Percentiles rank a stretch among this genome's conserved stretches.
Evolutionary conservation across 1,284 basidiomycete genomes (phyloP).

Genomic region (Erythrobasidium hasegawianum): DNA sequence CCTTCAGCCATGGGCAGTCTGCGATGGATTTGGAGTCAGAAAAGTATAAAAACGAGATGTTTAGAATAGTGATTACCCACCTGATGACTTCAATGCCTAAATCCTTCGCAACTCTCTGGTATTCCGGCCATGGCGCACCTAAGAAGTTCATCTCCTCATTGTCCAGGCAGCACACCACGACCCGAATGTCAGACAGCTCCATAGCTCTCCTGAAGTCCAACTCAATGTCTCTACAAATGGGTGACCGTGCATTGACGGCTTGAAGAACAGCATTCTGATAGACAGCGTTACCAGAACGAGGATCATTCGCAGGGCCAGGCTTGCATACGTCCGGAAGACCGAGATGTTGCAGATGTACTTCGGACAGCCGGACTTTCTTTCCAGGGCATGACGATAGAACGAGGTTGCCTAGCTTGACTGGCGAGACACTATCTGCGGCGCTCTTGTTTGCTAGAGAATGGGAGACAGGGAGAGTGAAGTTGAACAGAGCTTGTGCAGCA

Average conservation of each 20-base stretch:
- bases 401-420: constrained; percentile 69
- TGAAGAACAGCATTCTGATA: background rate
- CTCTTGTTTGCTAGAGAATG: constrained; percentile 13
- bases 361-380: constrained; percentile 81
- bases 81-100: constrained; percentile 71
- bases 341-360: constrained; percentile 19
- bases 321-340: constrained; percentile 19
- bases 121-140: constrained; percentile 77
- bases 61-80: background rate
- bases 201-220: constrained; percentile 75
- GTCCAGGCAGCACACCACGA: constrained; percentile 43
- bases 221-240: constrained; percentile 76
- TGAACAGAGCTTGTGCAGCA: constrained; percentile 28
- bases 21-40: too few species aligned
- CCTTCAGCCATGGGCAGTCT: constrained; percentile 87
- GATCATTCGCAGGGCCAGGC: constrained; percentile 27
- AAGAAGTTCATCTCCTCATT: constrained; percentile 67
- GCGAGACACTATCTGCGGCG: background rate
- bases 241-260: constrained; percentile 68
- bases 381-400: constrained; percentile 90
- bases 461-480: constrained; percentile 23
- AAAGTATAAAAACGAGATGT: too few species aligned
- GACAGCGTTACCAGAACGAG: constrained; percentile 4
- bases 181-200: constrained; percentile 44
- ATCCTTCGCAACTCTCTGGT: constrained; percentile 60